Evolutionary conservation across 805 yeast genomes (phyloP), one percentile per base, ranked within the genome.

Genomic region (Hanseniaspora clermontiae): DNA sequence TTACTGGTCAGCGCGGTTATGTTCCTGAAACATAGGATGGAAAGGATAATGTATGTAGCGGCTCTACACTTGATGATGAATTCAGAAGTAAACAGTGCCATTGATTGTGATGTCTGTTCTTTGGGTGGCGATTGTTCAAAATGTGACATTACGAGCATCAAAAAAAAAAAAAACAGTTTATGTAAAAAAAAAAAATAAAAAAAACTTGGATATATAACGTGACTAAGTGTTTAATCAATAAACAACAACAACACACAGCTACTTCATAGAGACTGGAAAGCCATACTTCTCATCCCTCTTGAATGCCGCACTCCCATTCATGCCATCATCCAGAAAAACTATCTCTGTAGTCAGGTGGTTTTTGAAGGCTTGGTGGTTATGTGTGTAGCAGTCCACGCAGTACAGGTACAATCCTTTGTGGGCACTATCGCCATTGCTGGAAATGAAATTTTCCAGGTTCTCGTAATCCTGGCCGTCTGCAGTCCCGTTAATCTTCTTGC

Each of bases 11-110:
- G 59, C 4, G 63, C 54, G n/a, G 68, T 63, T 2, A 83, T 78
- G 63, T 77, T 77, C 59, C 74, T 79, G 54, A 76, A 65, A 42
- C 80, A 65, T 55, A 69, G 69, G 63, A 73, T 80, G 1, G 82
- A 65, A 2, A 77, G 59, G 7, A 74, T 4, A 8, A 53, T 65
- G 19, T 74, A 64, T 32, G 80, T 70, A 42, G 75, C 71, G 10
- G 74, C 70, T 14, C 76, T 72, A 60, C 84, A 74, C 32, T 72
- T 56, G 58, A 77, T 79, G 24, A 75, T 65, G 43, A 79, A 68
- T 8, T 78, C 69, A 29, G 71, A 71, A 5, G 83, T 74, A 3
- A 82, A 73, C 52, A 81, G 65, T 61, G 77, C 71, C 57, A 74
- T 79, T 84, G 80, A 52, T 37, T 61, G 45, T 24, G 11, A 27